These are phyloP conservation scores for Boeremia lycopersici DNA, from an alignment of 2,329 filamentous ascomycete genomes.

Conservation along the genomic window DNA sequence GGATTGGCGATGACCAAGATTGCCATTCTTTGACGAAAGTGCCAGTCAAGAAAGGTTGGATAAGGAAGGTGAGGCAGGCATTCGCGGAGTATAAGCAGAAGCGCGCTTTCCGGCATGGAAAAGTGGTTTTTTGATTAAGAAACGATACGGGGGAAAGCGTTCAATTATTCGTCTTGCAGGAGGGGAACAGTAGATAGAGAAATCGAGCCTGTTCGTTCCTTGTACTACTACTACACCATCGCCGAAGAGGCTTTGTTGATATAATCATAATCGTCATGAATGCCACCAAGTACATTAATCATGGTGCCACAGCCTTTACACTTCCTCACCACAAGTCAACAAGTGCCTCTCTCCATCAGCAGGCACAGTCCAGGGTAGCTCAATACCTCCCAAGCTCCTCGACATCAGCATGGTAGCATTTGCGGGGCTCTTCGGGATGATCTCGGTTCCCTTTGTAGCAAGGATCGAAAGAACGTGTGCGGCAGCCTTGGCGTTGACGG, in stretches of 20 bases:
- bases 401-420: slow-evolving; percentile 39
- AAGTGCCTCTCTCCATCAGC: slow-evolving; percentile 39
- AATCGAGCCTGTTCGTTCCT: background rate
- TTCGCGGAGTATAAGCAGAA: background rate
- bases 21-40: background rate
- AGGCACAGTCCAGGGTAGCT: slow-evolving; percentile 39
- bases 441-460: slow-evolving; percentile 36
- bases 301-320: slow-evolving; percentile 15
- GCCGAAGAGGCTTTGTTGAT: background rate
- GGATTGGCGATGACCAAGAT: background rate
- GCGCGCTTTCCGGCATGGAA: too few species aligned
- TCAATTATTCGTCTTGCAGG: too few species aligned
- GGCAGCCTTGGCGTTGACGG: slow-evolving; percentile 47
- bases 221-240: background rate
- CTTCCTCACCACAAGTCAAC: slow-evolving; percentile 39
- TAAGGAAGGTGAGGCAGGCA: background rate
- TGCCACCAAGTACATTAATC: background rate
- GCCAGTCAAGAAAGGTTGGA: background rate
- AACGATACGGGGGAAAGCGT: too few species aligned
- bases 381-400: slow-evolving; percentile 35
- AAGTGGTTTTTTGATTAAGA: too few species aligned
- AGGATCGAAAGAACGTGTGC: slow-evolving; percentile 45
- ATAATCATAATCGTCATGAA: background rate
- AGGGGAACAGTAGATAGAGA: too few species aligned
- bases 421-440: slow-evolving; percentile 44